A percentile compares a stretch with the other conserved stretches of the same genome.
Evolutionary conservation across 1,284 basidiomycete species (phyloP).

Genomic region (Farysia itapuensis): DNA sequence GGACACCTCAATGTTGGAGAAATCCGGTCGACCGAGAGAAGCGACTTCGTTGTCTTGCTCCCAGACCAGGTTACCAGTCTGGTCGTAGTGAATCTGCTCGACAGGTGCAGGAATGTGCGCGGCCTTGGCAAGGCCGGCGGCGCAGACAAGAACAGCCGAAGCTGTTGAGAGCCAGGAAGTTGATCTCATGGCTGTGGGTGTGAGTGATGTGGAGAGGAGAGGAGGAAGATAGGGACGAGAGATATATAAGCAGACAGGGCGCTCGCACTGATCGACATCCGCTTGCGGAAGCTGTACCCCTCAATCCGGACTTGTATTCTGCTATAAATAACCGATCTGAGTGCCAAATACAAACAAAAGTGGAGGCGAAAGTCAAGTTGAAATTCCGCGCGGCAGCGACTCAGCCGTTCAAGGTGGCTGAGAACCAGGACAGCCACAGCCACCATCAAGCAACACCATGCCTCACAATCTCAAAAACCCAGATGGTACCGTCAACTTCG

Average conservation of each 20-base stretch:
- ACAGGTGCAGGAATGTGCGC: slow-evolving; percentile 29
- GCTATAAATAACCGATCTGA: too few relatives aligned
- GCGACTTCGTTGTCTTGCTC: slow-evolving; percentile 13
- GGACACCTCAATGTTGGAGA: slow-evolving; percentile 25
- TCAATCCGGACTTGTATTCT: too few relatives aligned
- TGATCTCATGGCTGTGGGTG: slow-evolving; percentile 48
- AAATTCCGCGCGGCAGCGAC: too few relatives aligned
- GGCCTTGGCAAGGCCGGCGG: slow-evolving; percentile 39
- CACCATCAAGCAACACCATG: slow-evolving; percentile 18
- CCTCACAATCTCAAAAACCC: slow-evolving; percentile 26
- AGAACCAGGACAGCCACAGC: too few relatives aligned
- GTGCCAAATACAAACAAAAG: too few relatives aligned
- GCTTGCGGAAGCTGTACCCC: too few relatives aligned
- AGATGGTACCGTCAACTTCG: slow-evolving; percentile 42
- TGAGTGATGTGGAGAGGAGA: too few relatives aligned
- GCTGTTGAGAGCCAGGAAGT: slow-evolving; percentile 50
- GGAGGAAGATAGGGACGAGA: too few relatives aligned
- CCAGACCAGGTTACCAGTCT: slow-evolving; percentile 47
- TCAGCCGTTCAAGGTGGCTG: too few relatives aligned
- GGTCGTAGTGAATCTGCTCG: slow-evolving; percentile 47
- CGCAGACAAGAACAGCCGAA: slow-evolving; percentile 46
- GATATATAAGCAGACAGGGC: too few relatives aligned
- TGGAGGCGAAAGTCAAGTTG: too few relatives aligned
- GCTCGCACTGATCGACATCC: too few relatives aligned
- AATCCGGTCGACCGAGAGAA: slow-evolving; percentile 44